Conservation (phyloP, 805 yeast species). For the Wickerhamiella siamensis region DNA sequence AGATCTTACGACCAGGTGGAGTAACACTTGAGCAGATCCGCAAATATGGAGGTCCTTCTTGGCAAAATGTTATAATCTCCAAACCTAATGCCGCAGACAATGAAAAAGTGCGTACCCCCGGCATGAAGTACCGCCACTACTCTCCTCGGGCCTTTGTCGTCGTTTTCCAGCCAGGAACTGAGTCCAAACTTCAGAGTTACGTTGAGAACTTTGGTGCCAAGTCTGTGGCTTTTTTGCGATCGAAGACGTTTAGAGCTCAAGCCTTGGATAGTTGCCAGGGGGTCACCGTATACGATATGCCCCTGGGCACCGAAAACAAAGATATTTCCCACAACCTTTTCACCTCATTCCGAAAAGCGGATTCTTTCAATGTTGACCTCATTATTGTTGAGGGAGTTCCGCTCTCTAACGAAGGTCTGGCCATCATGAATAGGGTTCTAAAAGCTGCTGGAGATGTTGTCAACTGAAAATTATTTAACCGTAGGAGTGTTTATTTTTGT, state of each 20-base stretch:
- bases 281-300: constrained; percentile 15
- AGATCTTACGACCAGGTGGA: constrained; percentile 89
- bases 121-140: constrained; percentile 94
- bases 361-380: constrained; percentile 47
- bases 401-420: constrained; percentile 70
- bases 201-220: constrained; percentile 11
- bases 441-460: constrained; percentile 49
- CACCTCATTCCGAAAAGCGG: constrained; percentile 58
- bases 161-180: constrained; percentile 39
- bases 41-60: constrained; percentile 46
- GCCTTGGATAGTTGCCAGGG: not conserved
- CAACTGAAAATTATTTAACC: too few species aligned
- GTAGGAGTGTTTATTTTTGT: too few species aligned
- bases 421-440: constrained; percentile 79
- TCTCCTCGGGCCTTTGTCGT: constrained; percentile 80
- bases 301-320: constrained; percentile 34
- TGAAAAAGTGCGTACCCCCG: constrained; percentile 77
- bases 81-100: constrained; percentile 36
- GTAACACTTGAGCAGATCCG: constrained; percentile 64
- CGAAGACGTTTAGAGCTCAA: not conserved
- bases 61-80: constrained; percentile 53
- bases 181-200: constrained; percentile 17
- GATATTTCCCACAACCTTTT: constrained; percentile 69
- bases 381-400: constrained; percentile 76
- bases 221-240: constrained; percentile 7